These are phyloP conservation scores for Xylariales sp. DNA, from an alignment of 2,329 filamentous ascomycete genomes.

Conservation along the genomic window DNA sequence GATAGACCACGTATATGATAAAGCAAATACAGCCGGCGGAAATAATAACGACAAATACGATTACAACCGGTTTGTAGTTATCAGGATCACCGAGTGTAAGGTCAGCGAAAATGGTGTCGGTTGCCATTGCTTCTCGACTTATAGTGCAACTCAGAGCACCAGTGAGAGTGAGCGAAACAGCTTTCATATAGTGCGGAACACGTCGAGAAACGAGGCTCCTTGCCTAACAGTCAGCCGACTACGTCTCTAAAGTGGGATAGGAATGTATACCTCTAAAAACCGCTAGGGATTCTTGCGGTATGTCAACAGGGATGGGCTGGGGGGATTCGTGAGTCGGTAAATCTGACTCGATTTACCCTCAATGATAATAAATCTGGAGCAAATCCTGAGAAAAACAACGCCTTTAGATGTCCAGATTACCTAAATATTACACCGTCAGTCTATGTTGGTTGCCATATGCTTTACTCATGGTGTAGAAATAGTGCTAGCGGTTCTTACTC, in stretches of 20 bases:
- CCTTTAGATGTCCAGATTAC: background rate
- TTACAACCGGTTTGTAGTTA: background rate
- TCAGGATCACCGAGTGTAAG: background rate
- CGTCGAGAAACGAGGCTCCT: background rate
- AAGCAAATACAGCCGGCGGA: background rate
- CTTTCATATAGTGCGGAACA: slow-evolving; percentile 2
- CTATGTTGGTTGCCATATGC: background rate
- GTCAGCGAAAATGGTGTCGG: background rate
- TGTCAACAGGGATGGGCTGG: background rate
- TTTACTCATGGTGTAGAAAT: background rate
- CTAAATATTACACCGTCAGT: background rate
- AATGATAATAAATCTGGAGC: background rate
- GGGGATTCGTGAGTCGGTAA: background rate
- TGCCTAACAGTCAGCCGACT: background rate
- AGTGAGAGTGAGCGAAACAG: background rate
- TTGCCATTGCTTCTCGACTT: background rate
- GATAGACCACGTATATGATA: background rate
- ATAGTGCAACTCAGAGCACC: background rate
- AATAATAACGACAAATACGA: background rate
- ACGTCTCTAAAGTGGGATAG: background rate
- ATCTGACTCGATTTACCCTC: slow-evolving; percentile 1
- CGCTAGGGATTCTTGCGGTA: background rate
- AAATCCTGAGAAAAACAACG: background rate
- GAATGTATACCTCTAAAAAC: background rate
- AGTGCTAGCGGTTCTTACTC: background rate